Base-by-base conservation (phyloP, 2,329 filamentous ascomycete species). In the Phialophora tarda region DNA sequence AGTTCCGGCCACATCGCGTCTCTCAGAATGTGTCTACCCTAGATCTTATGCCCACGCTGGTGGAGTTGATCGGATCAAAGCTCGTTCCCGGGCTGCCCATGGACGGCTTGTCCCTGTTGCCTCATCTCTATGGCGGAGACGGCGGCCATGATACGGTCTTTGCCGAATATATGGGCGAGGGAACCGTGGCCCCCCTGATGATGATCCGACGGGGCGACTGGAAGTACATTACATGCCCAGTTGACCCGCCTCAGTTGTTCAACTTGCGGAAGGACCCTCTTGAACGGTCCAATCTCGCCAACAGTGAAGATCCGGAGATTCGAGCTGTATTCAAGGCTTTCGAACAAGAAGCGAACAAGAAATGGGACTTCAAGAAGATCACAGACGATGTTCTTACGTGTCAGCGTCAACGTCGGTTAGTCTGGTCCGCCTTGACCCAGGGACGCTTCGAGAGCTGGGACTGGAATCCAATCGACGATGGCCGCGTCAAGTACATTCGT, bases 141-240 rank as follows among this genome's bases (percentile, higher is more conserved):
- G 82, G 81, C 34, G 69, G 75, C 74, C 83, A 74, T 48, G 93
- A 97, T 77, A 95, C 91, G 11, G 93, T 95, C n/a, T 90, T 94
- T 73, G 93, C 92, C 67, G 93, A 97, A 81, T 97, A 97, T 81
- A 96, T 94, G 75, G 93, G 92, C 58, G 93, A 97, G 79, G 93
- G 93, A 56, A 97, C 93, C 1, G 84, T 96, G 63, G 89, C 91
- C 4, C 93, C 93, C 1, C 86, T 96, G 64, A 92, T 96, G 84
- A 97, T 97, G 93, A 97, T 97, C 75, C 89, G 91, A 65, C 89
- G 92, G 62, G 92, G 92, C 8, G 84, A 86, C 55, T 97, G 92
- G 92, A 97, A 97, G 82, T 97, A 93, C 78, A 88, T 95, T 70
- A 92, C 87, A 69, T 97, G 92, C 74, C 88, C 93, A 6, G 89